phyloP scores from a whole-genome alignment of 139 green algal genomes.

The Astrephomene gubernaculifera region DNA sequence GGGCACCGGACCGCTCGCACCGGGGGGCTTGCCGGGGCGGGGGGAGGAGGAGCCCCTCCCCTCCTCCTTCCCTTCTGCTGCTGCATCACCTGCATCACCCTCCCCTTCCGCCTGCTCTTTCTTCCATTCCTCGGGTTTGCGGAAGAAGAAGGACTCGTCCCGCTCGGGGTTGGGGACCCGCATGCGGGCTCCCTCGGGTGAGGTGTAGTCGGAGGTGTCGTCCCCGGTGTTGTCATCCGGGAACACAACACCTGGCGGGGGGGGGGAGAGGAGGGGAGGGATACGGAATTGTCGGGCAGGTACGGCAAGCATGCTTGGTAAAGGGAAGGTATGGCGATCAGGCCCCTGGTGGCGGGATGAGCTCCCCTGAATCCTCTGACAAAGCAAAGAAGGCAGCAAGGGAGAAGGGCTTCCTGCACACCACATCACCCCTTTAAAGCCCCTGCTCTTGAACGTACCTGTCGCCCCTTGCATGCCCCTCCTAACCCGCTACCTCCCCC shows the following conservation, averaged over 20 bases:
- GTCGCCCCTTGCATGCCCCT: too few relatives aligned
- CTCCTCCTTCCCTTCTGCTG: not conserved
- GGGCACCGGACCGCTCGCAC: not conserved
- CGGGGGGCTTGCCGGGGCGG: too few relatives aligned
- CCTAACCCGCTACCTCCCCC: too few relatives aligned
- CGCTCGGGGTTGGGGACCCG: slow-evolving; percentile 22
- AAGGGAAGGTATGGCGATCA: too few relatives aligned
- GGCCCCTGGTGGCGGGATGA: too few relatives aligned
- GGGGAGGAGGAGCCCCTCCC: not conserved
- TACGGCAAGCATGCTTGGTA: too few relatives aligned
- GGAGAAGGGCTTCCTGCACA: too few relatives aligned
- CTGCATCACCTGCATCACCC: not conserved
- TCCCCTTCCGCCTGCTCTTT: not conserved
- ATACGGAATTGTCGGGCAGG: too few relatives aligned
- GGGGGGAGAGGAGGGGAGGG: not conserved
- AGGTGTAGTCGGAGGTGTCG: slow-evolving; percentile 9
- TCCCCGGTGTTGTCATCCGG: slow-evolving; percentile 25
- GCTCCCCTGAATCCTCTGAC: too few relatives aligned
- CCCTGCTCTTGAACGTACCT: too few relatives aligned
- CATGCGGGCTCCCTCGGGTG: not conserved
- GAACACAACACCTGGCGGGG: slow-evolving; percentile 37
- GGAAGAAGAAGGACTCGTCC: slow-evolving; percentile 41
- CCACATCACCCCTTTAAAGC: too few relatives aligned
- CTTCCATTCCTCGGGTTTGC: not conserved
- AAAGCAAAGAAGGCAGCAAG: too few relatives aligned